Conservation (phyloP, 2,329 filamentous ascomycete species). For the Penicillium sp. region DNA sequence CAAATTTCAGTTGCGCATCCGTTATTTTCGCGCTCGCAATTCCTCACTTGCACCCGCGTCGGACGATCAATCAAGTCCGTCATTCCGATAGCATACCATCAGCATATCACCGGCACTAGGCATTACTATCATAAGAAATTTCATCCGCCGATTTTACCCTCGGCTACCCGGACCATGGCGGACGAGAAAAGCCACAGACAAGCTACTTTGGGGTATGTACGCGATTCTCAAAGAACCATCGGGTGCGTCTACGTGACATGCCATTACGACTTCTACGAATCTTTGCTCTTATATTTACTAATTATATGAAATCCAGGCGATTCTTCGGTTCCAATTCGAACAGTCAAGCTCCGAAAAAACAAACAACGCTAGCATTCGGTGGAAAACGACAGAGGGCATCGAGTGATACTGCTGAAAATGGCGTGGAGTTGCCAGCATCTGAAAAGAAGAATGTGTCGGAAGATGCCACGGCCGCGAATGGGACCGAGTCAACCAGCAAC, state of each 20-base stretch:
- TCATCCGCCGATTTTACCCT: background rate
- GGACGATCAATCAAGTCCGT: background rate
- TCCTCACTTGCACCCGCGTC: constrained; percentile 2
- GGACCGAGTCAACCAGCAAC: constrained; percentile 15
- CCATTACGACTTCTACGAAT: no score
- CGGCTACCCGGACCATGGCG: constrained; percentile 20
- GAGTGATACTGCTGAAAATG: constrained; percentile 25
- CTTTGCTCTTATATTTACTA: no score
- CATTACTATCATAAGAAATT: background rate
- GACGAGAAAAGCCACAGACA: constrained; percentile 53
- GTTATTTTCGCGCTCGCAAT: constrained; percentile 15
- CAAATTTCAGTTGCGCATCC: constrained; percentile 11
- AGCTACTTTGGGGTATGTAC: constrained; percentile 83
- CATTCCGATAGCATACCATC: background rate
- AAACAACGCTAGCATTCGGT: constrained; percentile 73
- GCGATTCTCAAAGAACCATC: constrained; percentile 65
- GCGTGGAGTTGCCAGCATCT: constrained; percentile 22
- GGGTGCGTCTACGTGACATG: constrained; percentile 50
- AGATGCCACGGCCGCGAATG: constrained; percentile 9
- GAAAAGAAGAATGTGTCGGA: constrained; percentile 14
- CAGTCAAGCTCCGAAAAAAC: constrained; percentile 55
- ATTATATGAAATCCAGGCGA: no score
- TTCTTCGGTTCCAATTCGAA: constrained; percentile 68
- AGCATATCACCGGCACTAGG: no score
- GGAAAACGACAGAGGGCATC: constrained; percentile 46